Evolutionary conservation across 2,329 filamentous ascomycete species (phyloP).

Genomic region (Pseudonectria foliicola): DNA sequence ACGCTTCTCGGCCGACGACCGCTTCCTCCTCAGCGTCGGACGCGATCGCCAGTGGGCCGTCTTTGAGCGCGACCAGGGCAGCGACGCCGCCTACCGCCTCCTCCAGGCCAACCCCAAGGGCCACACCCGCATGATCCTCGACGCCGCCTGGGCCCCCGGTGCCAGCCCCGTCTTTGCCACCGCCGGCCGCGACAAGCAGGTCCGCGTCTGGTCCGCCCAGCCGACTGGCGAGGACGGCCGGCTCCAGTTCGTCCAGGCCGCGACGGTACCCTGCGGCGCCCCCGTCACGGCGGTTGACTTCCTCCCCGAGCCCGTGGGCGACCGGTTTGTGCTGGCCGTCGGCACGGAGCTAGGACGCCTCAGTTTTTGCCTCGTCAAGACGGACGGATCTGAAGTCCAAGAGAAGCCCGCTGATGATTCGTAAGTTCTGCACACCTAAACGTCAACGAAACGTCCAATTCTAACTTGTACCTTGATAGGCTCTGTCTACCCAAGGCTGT

Average conservation of each 20-base stretch:
- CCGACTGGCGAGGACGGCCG: slow-evolving; percentile 21
- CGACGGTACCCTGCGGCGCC: slow-evolving; percentile 46
- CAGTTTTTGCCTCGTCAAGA: slow-evolving; percentile 34
- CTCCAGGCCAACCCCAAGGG: slow-evolving; percentile 69
- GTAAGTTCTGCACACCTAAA: too few species aligned
- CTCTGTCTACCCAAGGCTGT: slow-evolving; percentile 53
- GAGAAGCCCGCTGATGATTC: slow-evolving; percentile 29
- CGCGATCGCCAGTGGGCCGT: slow-evolving; percentile 87
- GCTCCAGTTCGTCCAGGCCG: slow-evolving; percentile 42
- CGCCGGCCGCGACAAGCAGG: slow-evolving; percentile 79
- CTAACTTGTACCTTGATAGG: slow-evolving; percentile 13
- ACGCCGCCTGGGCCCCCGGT: slow-evolving; percentile 72
- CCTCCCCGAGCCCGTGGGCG: slow-evolving; percentile 29
- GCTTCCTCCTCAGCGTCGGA: slow-evolving; percentile 76
- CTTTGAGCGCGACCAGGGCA: slow-evolving; percentile 49
- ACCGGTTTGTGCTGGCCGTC: slow-evolving; percentile 40
- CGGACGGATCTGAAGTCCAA: slow-evolving; percentile 31
- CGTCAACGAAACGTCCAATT: slow-evolving; percentile 7
- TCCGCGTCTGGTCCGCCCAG: slow-evolving; percentile 59
- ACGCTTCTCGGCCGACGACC: slow-evolving; percentile 69
- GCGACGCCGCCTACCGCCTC: slow-evolving; percentile 44
- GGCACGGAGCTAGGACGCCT: slow-evolving; percentile 50
- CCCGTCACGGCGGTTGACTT: slow-evolving; percentile 70
- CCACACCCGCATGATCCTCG: slow-evolving; percentile 87
- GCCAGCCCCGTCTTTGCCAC: slow-evolving; percentile 63